Percentiles rank a stretch among this genome's conserved stretches.
These are phyloP conservation scores for Rhodotorula toruloides DNA, from an alignment of 768 basidiomycete genomes.

Conservation along the genomic window DNA sequence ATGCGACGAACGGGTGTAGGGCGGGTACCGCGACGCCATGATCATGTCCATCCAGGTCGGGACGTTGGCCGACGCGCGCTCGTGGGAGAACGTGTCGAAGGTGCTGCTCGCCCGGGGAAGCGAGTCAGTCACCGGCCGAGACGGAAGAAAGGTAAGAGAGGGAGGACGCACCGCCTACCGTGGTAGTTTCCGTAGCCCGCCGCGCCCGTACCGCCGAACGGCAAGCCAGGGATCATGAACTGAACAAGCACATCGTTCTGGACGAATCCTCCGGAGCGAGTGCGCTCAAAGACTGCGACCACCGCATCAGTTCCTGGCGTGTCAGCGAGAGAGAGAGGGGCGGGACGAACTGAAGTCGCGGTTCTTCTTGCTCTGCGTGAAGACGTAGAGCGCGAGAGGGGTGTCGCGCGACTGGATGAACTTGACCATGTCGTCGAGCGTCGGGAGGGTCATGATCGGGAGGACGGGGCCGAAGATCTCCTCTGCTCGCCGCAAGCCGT, in stretches of 20 bases:
- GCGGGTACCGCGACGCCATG: constrained; percentile 34
- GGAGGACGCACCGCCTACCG: constrained; percentile 59
- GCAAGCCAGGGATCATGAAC: constrained; percentile 53
- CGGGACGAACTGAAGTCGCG: constrained; percentile 57
- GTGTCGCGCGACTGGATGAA: constrained; percentile 56
- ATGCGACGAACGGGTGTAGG: constrained; percentile 27
- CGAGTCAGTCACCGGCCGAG: neutral
- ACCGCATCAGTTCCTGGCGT: neutral
- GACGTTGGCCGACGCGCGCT: constrained; percentile 24
- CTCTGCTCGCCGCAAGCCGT: constrained; percentile 47
- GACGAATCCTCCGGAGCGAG: constrained; percentile 64
- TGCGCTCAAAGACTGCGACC: constrained; percentile 60
- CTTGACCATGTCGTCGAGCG: constrained; percentile 63
- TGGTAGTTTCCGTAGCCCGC: constrained; percentile 57
- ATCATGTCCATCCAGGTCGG: constrained; percentile 36
- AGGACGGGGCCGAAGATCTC: constrained; percentile 81
- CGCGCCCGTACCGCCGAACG: constrained; percentile 68
- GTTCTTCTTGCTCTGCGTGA: constrained; percentile 58
- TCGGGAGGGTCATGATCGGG: constrained; percentile 66
- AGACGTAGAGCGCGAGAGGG: constrained; percentile 72
- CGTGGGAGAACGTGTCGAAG: constrained; percentile 38
- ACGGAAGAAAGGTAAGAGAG: neutral
- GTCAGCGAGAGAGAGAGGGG: neutral
- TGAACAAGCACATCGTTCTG: constrained; percentile 67
- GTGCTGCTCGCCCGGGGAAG: neutral